Base-by-base conservation (phyloP, 75 land plant species). In the Sequoiadendron giganteum region DNA sequence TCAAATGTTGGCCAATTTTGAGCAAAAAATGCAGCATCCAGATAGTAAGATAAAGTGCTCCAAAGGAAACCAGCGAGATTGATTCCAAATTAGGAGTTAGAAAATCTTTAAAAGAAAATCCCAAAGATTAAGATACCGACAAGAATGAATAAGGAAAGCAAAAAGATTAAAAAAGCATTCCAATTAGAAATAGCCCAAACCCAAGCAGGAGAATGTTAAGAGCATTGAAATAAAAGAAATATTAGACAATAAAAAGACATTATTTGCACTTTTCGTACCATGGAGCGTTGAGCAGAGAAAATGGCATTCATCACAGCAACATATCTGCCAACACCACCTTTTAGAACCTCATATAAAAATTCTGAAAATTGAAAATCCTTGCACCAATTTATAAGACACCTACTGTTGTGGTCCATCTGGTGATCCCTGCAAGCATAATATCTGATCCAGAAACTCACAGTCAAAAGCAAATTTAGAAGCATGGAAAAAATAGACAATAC, bases 331-430 rank as follows among this genome's bases (percentile, higher is more conserved):
- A 48, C 54, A 56, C 28, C 49, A 39, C 56, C 87, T 75, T 18
- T 34, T 83, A 68, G 49, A 75, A 86, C 21, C 80, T 28, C 49
- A 25, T 80, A 42, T 75, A 42, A 38, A 73, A 36, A 9, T 28
- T 75, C 32, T 30, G 32, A 42, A 87, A 55, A 88, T 39, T 56
- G n/a, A 34, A 49, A 55, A 87, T 39, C 56, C 28, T 78, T 40
- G 13, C n/a, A 87, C 36, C 42, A 34, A 10, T 13, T 42, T 48
- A 36, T 61, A 56, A 88, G 48, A 65, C 70, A 87, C 97, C 88
- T 98, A 98, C 98, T 98, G 99, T 90, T 95, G 97, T 65, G 99
- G 99, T 89, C 97, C 99, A 92, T 98, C 99, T 85, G 97, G 96
- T 18, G 97, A 95, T 61, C 94, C 98, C 87, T 97, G 99, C 90